phyloP scores from a whole-genome alignment of 306 rosid genomes.

The Carpinus fangiana region DNA sequence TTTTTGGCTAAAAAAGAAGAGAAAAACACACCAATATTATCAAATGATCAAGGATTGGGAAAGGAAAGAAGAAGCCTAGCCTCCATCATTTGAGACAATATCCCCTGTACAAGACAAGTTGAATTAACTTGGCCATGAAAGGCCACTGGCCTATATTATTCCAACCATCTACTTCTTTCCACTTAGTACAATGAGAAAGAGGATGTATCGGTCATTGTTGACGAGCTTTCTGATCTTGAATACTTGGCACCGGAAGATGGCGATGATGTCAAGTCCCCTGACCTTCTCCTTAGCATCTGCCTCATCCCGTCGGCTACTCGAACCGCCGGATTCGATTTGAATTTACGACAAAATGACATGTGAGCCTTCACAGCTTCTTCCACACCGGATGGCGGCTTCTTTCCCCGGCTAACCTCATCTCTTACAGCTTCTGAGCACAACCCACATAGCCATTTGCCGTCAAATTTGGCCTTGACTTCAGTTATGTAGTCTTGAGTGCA shows the following conservation, averaged over 20 bases:
- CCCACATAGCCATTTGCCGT: conserved; percentile 97
- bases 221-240: conserved; percentile 58
- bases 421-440: conserved; percentile 97
- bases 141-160: conserved; percentile 33
- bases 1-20: conserved; percentile 26
- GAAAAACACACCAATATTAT: conserved; percentile 13
- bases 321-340: conserved; percentile 85
- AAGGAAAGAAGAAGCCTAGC: conserved; percentile 19
- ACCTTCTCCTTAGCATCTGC: conserved; percentile 90
- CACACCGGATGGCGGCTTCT: conserved; percentile 51
- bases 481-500: conserved; percentile 84
- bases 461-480: conserved; percentile 70
- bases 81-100: conserved; percentile 29
- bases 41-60: background rate
- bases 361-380: conserved; percentile 96
- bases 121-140: conserved; percentile 18
- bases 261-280: conserved; percentile 57
- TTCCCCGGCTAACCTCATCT: conserved; percentile 72
- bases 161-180: conserved; percentile 31
- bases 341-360: conserved; percentile 93
- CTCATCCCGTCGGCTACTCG: conserved; percentile 97
- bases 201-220: conserved; percentile 79
- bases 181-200: conserved; percentile 49
- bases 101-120: conserved; percentile 49
- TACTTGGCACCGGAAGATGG: conserved; percentile 56